Percentiles rank a stretch among this genome's conserved stretches.
Conservation (phyloP, 179 eudicot genomes). For the Silene vulgaris region DNA sequence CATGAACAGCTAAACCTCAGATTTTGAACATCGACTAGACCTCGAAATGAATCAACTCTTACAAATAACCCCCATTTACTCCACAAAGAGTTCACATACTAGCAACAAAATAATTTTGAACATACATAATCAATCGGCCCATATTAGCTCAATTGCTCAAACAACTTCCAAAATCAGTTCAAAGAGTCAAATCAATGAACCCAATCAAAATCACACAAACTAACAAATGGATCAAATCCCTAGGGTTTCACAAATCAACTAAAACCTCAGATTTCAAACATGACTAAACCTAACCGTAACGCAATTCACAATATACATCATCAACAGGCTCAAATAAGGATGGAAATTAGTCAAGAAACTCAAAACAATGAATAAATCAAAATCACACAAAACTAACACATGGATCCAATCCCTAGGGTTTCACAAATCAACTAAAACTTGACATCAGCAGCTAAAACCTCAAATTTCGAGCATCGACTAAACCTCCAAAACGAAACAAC, state of each 20-base stretch:
- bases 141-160: too few species aligned
- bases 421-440: not conserved
- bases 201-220: not conserved
- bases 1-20: not conserved
- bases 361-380: not conserved
- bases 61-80: too few species aligned
- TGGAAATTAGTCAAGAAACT: not conserved
- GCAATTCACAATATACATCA: too few species aligned
- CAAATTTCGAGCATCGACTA: too few species aligned
- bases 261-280: not conserved
- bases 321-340: too few species aligned
- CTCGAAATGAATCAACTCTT: too few species aligned
- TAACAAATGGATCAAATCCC: not conserved
- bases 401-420: not conserved
- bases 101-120: too few species aligned
- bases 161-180: too few species aligned
- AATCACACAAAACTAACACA: not conserved
- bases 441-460: not conserved
- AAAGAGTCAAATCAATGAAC: not conserved
- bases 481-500: not conserved
- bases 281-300: too few species aligned
- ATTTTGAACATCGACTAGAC: too few species aligned
- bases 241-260: not conserved
- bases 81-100: too few species aligned
- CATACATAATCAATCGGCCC: too few species aligned